These are phyloP conservation scores for Fusarium euwallaceae DNA, from an alignment of 2,329 filamentous ascomycete species.

Conservation along the genomic window DNA sequence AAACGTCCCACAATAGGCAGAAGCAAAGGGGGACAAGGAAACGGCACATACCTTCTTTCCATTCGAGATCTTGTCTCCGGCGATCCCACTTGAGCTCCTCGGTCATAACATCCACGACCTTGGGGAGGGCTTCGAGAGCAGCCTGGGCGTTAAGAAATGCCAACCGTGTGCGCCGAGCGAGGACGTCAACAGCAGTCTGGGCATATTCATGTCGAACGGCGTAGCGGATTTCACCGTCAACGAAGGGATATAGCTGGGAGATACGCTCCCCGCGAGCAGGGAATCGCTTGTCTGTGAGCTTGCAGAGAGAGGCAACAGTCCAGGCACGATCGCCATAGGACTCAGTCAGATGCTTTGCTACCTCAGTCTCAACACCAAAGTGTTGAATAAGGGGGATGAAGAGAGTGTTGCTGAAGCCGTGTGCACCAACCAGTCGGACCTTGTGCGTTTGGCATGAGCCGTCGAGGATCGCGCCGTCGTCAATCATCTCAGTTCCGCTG, in stretches of 20 bases:
- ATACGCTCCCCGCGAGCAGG: conserved; percentile 87
- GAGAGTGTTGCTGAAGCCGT: conserved; percentile 88
- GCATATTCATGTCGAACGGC: conserved; percentile 91
- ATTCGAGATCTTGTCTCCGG: conserved; percentile 81
- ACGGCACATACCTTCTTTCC: conserved; percentile 75
- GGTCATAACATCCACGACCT: conserved; percentile 89
- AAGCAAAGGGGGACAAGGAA: background rate
- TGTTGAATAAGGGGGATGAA: conserved; percentile 97
- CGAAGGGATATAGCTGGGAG: conserved; percentile 85
- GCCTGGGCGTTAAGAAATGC: conserved; percentile 95
- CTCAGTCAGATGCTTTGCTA: conserved; percentile 87
- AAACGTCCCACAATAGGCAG: conserved; percentile 11
- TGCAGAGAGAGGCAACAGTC: conserved; percentile 86
- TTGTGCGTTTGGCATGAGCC: conserved; percentile 87
- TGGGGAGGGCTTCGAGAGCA: conserved; percentile 85
- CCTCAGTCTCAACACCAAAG: conserved; percentile 91
- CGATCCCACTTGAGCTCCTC: conserved; percentile 85
- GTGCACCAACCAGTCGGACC: conserved; percentile 84
- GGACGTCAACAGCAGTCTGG: conserved; percentile 88
- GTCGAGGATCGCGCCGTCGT: conserved; percentile 74
- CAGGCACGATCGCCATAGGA: conserved; percentile 94
- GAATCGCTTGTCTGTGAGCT: conserved; percentile 82
- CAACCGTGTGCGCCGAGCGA: conserved; percentile 85
- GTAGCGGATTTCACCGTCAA: conserved; percentile 92
- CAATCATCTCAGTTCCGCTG: conserved; percentile 76